Evolutionary conservation across 345 rosid species (phyloP), one percentile per base, ranked within the genome.

Genomic region (Rhodomyrtus tomentosa): DNA sequence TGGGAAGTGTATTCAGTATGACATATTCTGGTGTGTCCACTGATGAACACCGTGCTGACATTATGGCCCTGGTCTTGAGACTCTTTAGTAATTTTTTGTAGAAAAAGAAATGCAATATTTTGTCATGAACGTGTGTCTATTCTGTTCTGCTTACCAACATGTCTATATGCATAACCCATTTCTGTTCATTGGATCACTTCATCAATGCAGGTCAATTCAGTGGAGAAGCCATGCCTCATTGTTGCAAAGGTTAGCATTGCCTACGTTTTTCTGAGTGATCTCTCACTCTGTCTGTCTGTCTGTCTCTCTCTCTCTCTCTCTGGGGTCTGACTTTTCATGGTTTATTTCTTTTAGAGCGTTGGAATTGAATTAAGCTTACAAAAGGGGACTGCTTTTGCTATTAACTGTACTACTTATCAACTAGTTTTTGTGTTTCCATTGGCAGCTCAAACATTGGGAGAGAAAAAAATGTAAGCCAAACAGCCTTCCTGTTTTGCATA

Each of bases 391-490:
- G 76, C 45, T 68, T 68, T 68, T 68, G 13, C 45, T 38, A 32
- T 36, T 40, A 59, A 59, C 40, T 29, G 45, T 32, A 32, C 76
- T 68, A 8, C 24, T 51, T 24, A 36, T 18, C 76, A 74, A 72
- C 72, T 40, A 36, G 68, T 55, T 81, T 81, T 36, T 27, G 68
- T 76, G 59, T 82, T 84, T 55, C 53, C 50, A 81, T 50, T 81
- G 53, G 73, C 95, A 95, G 98, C 90, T 95, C 53, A 96, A 95
- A 89, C 93, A 88, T 55, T 95, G 98, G 99, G 98, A 96, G 88
- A 90, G 95, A 25, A 95, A 93, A 89, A 85, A 96, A 83, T 95
- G 99, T 85, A 95, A 96, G 88, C 95, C 96, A 56, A 96, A 96
- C 90, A 93, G 98, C 88, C 98, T 95, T 86, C 99, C 98, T 1